Base-by-base conservation (phyloP, 805 yeast species). In the Wickerhamomyces sydowiorum region DNA sequence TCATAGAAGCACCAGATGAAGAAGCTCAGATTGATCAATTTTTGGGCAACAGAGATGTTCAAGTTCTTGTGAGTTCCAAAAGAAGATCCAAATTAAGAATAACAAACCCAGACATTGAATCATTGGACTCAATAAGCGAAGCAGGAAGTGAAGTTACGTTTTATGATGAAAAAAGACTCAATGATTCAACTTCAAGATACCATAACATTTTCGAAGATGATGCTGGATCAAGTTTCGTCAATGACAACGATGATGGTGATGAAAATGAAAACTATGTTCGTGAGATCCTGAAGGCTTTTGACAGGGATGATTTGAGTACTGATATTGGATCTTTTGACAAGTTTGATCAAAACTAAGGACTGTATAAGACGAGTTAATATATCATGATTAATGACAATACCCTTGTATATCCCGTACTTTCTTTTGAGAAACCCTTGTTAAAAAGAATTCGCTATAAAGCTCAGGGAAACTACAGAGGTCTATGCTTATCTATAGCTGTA, bases 61-160 rank as follows among this genome's bases (percentile, higher is more conserved):
- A 83, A 58, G 83, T 83, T 8, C 60, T 83, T 45, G 88, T 83
- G 7, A 75, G 84, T 45, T 76, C 85, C 14, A 76, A 75, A 53
- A 65, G 88, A 49, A 64, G 86, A 44, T 71, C 82, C 1, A 71
- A 72, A 40, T 62, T 83, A 35, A 59, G 83, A 28, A 76, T 83
- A 29, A 70, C 77, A 37, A 83, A 83, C 52, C 90, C 90, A 0
- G 84, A 77, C 50, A 18, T 47, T 13, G 59, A 53, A 8, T 42
- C 48, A 13, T 28, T 45, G 14, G 32, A 23, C 3, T 29, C 42
- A 9, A 32, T 39, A 12, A 22, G 19, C 12, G 41, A 37, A 19
- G 24, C 5, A 9, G 31, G 17, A 19, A 22, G 34, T 27, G 53
- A 43, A 21, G 50, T 54, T 18, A 55, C 52, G 15, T 7, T 32